Conservation (phyloP, 805 yeast genomes). For the Nakazawaea siamensis region DNA sequence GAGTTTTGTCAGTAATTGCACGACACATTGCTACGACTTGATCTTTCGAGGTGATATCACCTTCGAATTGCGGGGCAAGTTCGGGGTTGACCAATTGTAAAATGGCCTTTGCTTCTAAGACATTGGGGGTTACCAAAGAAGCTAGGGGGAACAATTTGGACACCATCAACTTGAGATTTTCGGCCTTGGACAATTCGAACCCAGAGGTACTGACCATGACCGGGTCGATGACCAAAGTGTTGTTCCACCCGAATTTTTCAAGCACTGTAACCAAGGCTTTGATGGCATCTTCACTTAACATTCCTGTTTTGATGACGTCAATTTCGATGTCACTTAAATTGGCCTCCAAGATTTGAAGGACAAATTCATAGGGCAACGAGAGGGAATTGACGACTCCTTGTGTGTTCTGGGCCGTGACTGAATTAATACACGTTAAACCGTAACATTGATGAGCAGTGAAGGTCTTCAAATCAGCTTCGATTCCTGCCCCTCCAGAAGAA, state of each 20-base stretch:
- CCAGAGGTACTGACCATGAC: constrained; percentile 84
- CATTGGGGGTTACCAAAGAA: constrained; percentile 66
- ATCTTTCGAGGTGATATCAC: background rate
- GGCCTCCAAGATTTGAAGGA: constrained; percentile 41
- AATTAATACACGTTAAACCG: constrained; percentile 71
- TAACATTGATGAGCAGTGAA: constrained; percentile 67
- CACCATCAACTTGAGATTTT: constrained; percentile 35
- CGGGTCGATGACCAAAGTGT: constrained; percentile 63
- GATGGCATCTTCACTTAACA: constrained; percentile 54
- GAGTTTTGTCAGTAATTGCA: constrained; percentile 26
- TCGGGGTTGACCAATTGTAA: constrained; percentile 21
- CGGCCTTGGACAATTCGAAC: constrained; percentile 39
- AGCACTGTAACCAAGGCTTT: constrained; percentile 32
- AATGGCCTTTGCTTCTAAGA: constrained; percentile 51
- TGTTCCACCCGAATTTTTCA: constrained; percentile 19
- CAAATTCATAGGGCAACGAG: constrained; percentile 32
- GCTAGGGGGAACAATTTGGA: constrained; percentile 40
- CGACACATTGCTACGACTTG: constrained; percentile 22
- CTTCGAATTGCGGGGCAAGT: constrained; percentile 11
- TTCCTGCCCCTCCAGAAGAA: constrained; percentile 86
- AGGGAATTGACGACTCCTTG: constrained; percentile 31
- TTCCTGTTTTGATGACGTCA: constrained; percentile 72
- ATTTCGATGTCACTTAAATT: constrained; percentile 52
- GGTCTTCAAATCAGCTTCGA: constrained; percentile 83
- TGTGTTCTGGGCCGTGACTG: constrained; percentile 76